These are phyloP conservation scores for Saraca asoca DNA, from an alignment of 331 rosid genomes.

Conservation along the genomic window DNA sequence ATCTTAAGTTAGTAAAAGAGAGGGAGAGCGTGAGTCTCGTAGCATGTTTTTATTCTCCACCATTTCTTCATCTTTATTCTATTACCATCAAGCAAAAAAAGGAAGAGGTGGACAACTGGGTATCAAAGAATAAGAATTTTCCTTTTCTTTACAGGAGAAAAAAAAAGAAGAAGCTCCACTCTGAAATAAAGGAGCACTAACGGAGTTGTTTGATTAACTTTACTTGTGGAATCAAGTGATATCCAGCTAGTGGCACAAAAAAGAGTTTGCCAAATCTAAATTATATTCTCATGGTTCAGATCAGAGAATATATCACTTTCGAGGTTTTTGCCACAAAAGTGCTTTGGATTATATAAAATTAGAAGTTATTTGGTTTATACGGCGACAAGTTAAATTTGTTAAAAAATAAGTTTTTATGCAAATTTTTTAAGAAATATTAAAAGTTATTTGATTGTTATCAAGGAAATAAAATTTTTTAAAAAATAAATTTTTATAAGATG, in stretches of 20 bases:
- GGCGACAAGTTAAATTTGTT: no score
- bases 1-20: no score
- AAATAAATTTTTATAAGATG: no score
- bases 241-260: conserved; percentile 18
- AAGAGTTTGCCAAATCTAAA: conserved; percentile 24
- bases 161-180: conserved; percentile 33
- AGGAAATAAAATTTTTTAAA: no score
- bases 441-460: no score
- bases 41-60: neutral
- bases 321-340: conserved; percentile 17
- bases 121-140: conserved; percentile 49
- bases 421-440: no score
- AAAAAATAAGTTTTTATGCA: no score
- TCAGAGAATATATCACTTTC: conserved; percentile 8
- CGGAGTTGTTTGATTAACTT: conserved; percentile 37
- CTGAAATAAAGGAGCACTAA: conserved; percentile 36
- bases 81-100: neutral
- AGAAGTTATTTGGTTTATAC: no score
- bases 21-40: no score
- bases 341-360: neutral
- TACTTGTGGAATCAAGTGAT: conserved; percentile 14
- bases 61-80: conserved; percentile 40
- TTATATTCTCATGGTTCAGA: conserved; percentile 3
- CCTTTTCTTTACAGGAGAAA: conserved; percentile 37
- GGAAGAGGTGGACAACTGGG: conserved; percentile 20